Conservation (phyloP, 495 filamentous ascomycete species). For the Penicillium macrosclerotiorum region DNA sequence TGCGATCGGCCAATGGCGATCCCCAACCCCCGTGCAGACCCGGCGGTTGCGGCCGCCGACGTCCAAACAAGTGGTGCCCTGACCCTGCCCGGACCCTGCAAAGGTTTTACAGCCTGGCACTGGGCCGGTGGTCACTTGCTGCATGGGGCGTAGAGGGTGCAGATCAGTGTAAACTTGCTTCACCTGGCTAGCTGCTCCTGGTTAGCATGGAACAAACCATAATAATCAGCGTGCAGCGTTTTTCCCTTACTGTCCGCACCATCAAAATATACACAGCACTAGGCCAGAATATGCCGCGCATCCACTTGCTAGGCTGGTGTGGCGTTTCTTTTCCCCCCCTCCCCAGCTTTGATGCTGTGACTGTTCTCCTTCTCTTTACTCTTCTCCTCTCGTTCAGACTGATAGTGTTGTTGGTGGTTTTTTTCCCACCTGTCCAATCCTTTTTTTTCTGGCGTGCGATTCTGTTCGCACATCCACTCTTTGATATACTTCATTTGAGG, state of each 20-base stretch:
- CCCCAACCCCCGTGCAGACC: background rate
- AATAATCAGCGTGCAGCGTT: conserved; percentile 14
- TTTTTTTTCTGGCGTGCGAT: conserved; percentile 24
- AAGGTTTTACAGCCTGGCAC: conserved; percentile 14
- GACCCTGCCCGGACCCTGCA: background rate
- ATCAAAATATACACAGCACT: conserved; percentile 4
- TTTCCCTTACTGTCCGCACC: conserved; percentile 18
- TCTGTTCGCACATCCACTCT: conserved; percentile 35
- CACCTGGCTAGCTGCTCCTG: conserved; percentile 4
- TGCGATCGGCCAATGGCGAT: background rate
- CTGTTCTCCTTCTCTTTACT: conserved; percentile 2
- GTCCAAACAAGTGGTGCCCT: background rate
- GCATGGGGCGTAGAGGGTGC: background rate
- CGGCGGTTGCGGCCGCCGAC: background rate
- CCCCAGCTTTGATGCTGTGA: conserved; percentile 2
- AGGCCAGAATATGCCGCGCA: conserved; percentile 13
- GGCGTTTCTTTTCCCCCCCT: conserved; percentile 11
- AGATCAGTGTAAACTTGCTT: conserved; percentile 1
- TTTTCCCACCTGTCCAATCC: conserved; percentile 19
- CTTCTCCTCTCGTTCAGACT: conserved; percentile 1
- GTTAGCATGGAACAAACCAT: conserved; percentile 6
- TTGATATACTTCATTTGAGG: conserved; percentile 20
- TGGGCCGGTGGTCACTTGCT: conserved; percentile 9
- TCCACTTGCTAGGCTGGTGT: conserved; percentile 13
- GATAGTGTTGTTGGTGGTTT: conserved; percentile 12